These are phyloP conservation scores for Dryadomyces quercivorus DNA, from an alignment of 2,329 filamentous ascomycete species.

Conservation along the genomic window DNA sequence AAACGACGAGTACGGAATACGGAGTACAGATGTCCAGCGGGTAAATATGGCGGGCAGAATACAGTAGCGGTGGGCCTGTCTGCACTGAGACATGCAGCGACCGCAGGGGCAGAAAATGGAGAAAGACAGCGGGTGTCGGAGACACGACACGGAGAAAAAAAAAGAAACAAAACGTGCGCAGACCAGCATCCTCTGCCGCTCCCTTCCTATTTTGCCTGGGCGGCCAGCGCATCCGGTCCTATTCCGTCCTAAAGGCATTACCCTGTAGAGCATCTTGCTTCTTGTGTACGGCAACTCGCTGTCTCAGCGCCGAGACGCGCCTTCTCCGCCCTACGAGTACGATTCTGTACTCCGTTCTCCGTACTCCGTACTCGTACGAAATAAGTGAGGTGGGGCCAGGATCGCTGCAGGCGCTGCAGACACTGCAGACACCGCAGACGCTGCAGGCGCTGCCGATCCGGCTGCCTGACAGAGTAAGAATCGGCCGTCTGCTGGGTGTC, in stretches of 20 bases:
- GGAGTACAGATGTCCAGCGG: not conserved
- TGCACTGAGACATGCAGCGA: not conserved
- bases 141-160: not conserved
- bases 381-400: not conserved
- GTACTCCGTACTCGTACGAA: not conserved
- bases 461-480: not conserved
- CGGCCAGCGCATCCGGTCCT: too few species aligned
- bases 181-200: too few species aligned
- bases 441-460: constrained; percentile 1
- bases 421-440: not conserved
- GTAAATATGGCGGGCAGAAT: too few species aligned
- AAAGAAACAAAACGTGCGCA: not conserved
- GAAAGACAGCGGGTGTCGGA: not conserved
- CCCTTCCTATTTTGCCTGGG: too few species aligned
- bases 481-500: not conserved
- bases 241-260: too few species aligned
- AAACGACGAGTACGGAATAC: not conserved
- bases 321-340: too few species aligned
- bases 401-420: constrained; percentile 1
- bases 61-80: not conserved
- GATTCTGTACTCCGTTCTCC: not conserved
- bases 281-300: too few species aligned
- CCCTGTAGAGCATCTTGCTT: too few species aligned
- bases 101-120: not conserved
- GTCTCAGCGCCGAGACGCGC: too few species aligned